These are phyloP conservation scores for Funneliformis caledonium DNA, from an alignment of 371 early-diverging fungal species.

Conservation along the genomic window DNA sequence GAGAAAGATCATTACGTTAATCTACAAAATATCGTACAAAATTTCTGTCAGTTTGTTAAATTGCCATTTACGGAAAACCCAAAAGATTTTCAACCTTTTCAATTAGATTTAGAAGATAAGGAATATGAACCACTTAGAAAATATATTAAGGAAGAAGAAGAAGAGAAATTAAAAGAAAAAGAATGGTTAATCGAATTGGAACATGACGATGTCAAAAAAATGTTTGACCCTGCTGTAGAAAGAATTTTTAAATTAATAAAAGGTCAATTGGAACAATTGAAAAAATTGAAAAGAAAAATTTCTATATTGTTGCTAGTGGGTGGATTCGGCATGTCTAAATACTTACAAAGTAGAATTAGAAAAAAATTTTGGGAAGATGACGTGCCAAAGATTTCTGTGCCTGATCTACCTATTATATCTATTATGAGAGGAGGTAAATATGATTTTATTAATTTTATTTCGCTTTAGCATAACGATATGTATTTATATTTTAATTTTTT, in stretches of 20 bases:
- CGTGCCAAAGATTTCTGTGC: conserved; percentile 40
- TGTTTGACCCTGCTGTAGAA: conserved; percentile 32
- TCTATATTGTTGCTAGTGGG: conserved; percentile 34
- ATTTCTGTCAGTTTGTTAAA: background rate
- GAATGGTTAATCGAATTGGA: conserved; percentile 10
- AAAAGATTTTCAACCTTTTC: background rate
- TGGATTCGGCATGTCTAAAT: conserved; percentile 24
- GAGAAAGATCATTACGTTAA: background rate
- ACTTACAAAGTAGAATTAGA: conserved; percentile 25
- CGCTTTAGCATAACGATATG: background rate
- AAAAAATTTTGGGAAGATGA: background rate
- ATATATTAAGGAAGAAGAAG: background rate
- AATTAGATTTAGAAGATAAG: conserved; percentile 15
- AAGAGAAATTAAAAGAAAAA: background rate
- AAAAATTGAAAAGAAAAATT: background rate
- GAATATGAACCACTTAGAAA: conserved; percentile 7
- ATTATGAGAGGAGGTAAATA: conserved; percentile 44
- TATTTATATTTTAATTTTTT: no score
- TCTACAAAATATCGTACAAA: conserved; percentile 18
- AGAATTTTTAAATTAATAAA: conserved; percentile 18
- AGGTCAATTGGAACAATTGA: background rate
- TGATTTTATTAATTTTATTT: background rate
- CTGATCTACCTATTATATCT: conserved; percentile 46
- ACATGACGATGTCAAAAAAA: conserved; percentile 5
- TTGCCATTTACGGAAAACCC: background rate